These are phyloP conservation scores for Cercospora sesami DNA, from an alignment of 2,329 filamentous ascomycete genomes.

Conservation along the genomic window DNA sequence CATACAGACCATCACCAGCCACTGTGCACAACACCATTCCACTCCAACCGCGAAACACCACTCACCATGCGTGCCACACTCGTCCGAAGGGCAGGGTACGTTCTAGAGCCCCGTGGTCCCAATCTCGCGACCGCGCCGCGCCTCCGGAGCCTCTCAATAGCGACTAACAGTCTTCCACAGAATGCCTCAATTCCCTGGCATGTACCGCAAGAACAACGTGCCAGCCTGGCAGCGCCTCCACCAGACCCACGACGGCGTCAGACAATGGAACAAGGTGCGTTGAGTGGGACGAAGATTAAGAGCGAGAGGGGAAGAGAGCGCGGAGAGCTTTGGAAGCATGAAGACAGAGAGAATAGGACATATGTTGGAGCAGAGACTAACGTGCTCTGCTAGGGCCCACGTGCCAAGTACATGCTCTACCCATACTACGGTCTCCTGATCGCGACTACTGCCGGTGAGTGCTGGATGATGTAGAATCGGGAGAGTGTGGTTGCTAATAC, in stretches of 20 bases:
- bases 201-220: slow-evolving; percentile 76
- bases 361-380: slow-evolving; percentile 21
- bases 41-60: slow-evolving; percentile 4
- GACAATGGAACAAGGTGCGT: slow-evolving; percentile 78
- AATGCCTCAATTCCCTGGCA: slow-evolving; percentile 36
- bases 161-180: slow-evolving; percentile 15
- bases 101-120: neutral
- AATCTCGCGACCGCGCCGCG: slow-evolving; percentile 6
- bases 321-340: slow-evolving; percentile 1
- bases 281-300: neutral
- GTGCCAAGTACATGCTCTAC: slow-evolving; percentile 64
- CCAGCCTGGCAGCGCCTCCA: slow-evolving; percentile 72
- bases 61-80: slow-evolving; percentile 22
- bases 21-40: slow-evolving; percentile 5
- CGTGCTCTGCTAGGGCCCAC: slow-evolving; percentile 54
- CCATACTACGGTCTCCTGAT: slow-evolving; percentile 62
- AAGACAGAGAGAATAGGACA: neutral
- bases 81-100: slow-evolving; percentile 18
- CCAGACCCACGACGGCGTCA: slow-evolving; percentile 70
- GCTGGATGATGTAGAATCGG: neutral
- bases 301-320: neutral
- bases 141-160: neutral
- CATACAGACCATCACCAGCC: neutral
- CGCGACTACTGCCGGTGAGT: slow-evolving; percentile 55
- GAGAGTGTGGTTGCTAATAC: slow-evolving; percentile 2